Evolutionary conservation across 306 rosid species (phyloP).

Genomic region (Medicago arabica): DNA sequence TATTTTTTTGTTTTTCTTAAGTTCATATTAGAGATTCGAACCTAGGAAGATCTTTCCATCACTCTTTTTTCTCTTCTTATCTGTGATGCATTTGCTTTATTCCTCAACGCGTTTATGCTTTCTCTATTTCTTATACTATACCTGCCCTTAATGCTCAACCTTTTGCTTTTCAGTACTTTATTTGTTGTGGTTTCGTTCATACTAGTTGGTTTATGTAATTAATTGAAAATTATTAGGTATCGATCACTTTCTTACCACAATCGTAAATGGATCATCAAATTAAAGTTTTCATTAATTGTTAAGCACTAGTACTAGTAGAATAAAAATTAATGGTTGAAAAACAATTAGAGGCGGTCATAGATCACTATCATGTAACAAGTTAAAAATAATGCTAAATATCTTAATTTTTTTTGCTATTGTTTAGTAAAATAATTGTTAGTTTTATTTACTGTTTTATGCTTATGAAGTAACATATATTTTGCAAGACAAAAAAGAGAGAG

Average conservation of each 20-base stretch:
- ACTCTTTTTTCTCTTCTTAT: conserved; percentile 14
- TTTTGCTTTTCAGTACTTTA: conserved; percentile 17
- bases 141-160: conserved; percentile 27
- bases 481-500: too few species aligned
- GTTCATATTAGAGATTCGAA: conserved; percentile 34
- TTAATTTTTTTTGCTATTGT: background rate
- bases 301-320: conserved; percentile 5
- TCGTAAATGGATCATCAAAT: conserved; percentile 6
- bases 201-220: conserved; percentile 40
- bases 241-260: conserved; percentile 21
- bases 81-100: conserved; percentile 50
- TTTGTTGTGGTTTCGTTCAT: conserved; percentile 42
- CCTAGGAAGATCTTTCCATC: conserved; percentile 22
- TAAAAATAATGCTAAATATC: background rate
- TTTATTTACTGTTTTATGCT: background rate
- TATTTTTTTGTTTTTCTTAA: conserved; percentile 29
- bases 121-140: background rate
- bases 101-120: conserved; percentile 50
- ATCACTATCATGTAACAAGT: background rate
- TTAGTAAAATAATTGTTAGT: too few species aligned
- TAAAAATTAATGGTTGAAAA: background rate
- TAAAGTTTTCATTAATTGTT: conserved; percentile 24
- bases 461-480: background rate
- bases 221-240: conserved; percentile 24
- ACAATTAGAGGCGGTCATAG: background rate